phyloP scores from a whole-genome alignment of 441 rosid species.

The Corymbia calophylla region DNA sequence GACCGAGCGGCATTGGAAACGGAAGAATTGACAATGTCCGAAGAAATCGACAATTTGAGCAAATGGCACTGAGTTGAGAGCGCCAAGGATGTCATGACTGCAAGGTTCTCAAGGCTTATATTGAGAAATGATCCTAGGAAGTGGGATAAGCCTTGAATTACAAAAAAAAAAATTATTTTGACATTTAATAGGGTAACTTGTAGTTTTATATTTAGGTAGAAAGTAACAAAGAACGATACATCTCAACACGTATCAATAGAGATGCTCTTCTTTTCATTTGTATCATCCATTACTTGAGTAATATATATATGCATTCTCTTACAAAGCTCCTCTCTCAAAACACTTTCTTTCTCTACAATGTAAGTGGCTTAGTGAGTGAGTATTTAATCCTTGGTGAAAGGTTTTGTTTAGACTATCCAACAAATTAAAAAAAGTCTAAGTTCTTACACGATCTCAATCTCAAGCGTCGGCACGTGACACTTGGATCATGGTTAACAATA shows the following conservation, averaged over 20 bases:
- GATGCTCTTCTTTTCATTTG: accelerated
- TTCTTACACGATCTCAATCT: accelerated
- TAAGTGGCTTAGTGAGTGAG: neutral
- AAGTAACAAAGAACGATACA: too few species aligned
- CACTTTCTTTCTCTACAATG: accelerated
- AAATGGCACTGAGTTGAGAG: neutral
- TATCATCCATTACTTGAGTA: too few species aligned
- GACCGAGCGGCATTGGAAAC: accelerated
- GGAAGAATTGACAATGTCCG: neutral
- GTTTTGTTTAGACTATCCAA: too few species aligned
- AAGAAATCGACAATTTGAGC: neutral
- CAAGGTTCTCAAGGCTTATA: neutral
- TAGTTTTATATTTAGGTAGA: neutral
- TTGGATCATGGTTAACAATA: neutral
- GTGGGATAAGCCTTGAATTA: neutral
- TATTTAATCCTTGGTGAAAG: neutral
- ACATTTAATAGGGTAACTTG: neutral
- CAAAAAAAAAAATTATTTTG: neutral
- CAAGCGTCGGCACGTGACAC: accelerated
- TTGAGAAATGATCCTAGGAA: neutral
- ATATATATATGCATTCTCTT: too few species aligned
- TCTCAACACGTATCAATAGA: too few species aligned
- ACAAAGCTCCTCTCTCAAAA: too few species aligned
- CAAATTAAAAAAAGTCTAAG: too few species aligned
- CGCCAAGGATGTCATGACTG: accelerated